These are phyloP conservation scores for Flaveria floridana DNA, from an alignment of 140 eudicot genomes.

Conservation along the genomic window DNA sequence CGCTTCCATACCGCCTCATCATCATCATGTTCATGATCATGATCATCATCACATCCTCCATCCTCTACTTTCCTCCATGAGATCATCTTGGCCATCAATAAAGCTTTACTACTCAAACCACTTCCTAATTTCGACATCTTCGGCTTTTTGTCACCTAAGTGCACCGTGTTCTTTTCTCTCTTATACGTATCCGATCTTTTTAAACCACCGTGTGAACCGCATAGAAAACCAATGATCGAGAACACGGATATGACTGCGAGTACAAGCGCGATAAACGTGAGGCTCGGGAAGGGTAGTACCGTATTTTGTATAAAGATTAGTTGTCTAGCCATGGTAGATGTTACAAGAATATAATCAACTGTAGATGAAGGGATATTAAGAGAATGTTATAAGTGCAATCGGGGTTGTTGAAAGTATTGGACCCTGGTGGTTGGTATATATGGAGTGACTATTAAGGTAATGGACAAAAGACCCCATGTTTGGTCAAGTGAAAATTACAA, in stretches of 20 bases:
- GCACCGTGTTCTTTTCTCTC: slow-evolving; percentile 30
- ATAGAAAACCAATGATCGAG: slow-evolving; percentile 44
- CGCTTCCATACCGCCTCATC: slow-evolving; percentile 77
- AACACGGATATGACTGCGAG: slow-evolving; percentile 42
- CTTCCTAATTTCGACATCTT: slow-evolving; percentile 38
- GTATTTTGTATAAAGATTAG: slow-evolving; percentile 20
- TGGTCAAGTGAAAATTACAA: slow-evolving; percentile 17
- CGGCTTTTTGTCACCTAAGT: slow-evolving; percentile 36
- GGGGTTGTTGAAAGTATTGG: slow-evolving; percentile 25
- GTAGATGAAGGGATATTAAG: slow-evolving; percentile 13
- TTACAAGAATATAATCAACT: slow-evolving; percentile 6
- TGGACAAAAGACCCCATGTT: slow-evolving; percentile 39
- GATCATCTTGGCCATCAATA: slow-evolving; percentile 59
- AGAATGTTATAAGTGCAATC: neutral
- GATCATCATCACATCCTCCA: slow-evolving; percentile 15
- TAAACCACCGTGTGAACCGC: slow-evolving; percentile 44
- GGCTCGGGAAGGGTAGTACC: slow-evolving; percentile 24
- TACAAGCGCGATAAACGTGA: slow-evolving; percentile 33
- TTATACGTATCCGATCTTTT: slow-evolving; percentile 31
- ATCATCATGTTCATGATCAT: slow-evolving; percentile 30
- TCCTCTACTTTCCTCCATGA: slow-evolving; percentile 64
- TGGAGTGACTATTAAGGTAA: slow-evolving; percentile 34
- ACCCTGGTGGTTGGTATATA: slow-evolving; percentile 35
- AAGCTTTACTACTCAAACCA: slow-evolving; percentile 58
- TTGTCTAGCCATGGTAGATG: slow-evolving; percentile 49